These are phyloP conservation scores for Aureobasidium sp. DNA, from an alignment of 2,329 filamentous ascomycete species.

Conservation along the genomic window DNA sequence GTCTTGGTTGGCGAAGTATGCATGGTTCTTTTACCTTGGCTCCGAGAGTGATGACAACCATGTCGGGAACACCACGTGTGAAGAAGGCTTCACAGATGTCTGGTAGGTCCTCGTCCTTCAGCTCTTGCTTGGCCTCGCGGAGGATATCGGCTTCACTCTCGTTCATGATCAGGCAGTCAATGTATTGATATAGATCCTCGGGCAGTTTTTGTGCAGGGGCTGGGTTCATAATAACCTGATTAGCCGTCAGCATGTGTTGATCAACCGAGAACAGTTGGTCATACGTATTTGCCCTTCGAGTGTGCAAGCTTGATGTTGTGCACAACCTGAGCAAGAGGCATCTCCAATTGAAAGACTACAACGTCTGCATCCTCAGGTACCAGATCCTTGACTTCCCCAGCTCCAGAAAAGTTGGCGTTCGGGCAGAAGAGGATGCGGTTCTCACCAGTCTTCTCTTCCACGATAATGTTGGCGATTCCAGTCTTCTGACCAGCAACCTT, in stretches of 20 bases:
- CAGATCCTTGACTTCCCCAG: constrained; percentile 26
- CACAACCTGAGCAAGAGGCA: constrained; percentile 34
- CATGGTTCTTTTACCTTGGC: constrained; percentile 45
- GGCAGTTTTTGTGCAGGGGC: constrained; percentile 63
- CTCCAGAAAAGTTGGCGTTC: constrained; percentile 36
- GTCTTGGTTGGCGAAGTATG: too few species aligned
- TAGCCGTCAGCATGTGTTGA: neutral
- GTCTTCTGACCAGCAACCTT: constrained; percentile 36
- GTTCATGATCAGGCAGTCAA: constrained; percentile 79
- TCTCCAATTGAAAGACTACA: constrained; percentile 39
- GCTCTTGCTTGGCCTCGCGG: constrained; percentile 36
- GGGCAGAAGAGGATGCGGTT: constrained; percentile 42
- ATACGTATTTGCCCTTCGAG: constrained; percentile 22
- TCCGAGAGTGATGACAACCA: constrained; percentile 80
- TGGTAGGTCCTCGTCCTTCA: constrained; percentile 21
- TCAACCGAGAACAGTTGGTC: neutral
- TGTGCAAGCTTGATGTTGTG: constrained; percentile 25
- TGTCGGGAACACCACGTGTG: constrained; percentile 58
- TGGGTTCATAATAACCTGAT: constrained; percentile 68
- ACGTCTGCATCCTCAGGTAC: constrained; percentile 33
- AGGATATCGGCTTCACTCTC: constrained; percentile 79
- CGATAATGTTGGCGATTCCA: constrained; percentile 41
- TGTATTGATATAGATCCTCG: constrained; percentile 51
- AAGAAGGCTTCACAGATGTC: constrained; percentile 47
- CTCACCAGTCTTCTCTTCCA: constrained; percentile 39